These are phyloP conservation scores for Boletus smithii DNA, from an alignment of 1,284 basidiomycete genomes.

Conservation along the genomic window DNA sequence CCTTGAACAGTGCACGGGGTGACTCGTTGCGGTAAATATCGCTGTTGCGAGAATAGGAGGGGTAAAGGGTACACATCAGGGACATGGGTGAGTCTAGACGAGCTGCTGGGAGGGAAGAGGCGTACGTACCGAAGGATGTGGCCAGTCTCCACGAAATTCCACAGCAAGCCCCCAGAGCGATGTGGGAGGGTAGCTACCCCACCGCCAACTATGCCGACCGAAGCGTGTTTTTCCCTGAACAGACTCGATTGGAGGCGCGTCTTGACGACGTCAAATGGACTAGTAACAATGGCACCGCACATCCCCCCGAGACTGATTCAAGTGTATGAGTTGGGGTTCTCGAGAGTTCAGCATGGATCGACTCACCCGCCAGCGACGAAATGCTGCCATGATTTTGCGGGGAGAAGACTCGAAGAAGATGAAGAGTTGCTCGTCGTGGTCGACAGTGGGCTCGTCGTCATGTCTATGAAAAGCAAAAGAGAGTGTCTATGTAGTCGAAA, in stretches of 20 bases:
- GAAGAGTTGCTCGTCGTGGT: slow-evolving; percentile 9
- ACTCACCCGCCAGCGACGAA: slow-evolving; percentile 84
- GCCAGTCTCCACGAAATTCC: slow-evolving; percentile 94
- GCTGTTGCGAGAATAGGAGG: slow-evolving; percentile 40
- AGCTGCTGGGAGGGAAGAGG: not conserved
- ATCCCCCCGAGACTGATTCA: slow-evolving; percentile 83
- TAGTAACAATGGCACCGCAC: slow-evolving; percentile 96
- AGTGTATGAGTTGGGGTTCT: slow-evolving; percentile 2
- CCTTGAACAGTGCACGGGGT: slow-evolving; percentile 87
- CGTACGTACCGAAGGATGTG: slow-evolving; percentile 78
- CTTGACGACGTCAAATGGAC: slow-evolving; percentile 98
- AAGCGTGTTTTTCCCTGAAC: slow-evolving; percentile 62
- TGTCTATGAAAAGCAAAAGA: slow-evolving; percentile 9
- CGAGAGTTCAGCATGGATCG: not conserved
- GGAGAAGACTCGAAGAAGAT: slow-evolving; percentile 41
- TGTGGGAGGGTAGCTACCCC: slow-evolving; percentile 44
- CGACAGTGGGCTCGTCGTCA: slow-evolving; percentile 17
- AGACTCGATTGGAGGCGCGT: slow-evolving; percentile 93
- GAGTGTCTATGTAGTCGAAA: too few species aligned
- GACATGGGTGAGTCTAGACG: not conserved
- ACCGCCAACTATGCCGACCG: slow-evolving; percentile 43
- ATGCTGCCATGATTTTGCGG: slow-evolving; percentile 83
- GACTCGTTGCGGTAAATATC: slow-evolving; percentile 92
- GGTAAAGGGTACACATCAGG: not conserved
- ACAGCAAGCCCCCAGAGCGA: slow-evolving; percentile 59